phyloP scores from a whole-genome alignment of 805 yeast species.

The Ogataea methylovora region DNA sequence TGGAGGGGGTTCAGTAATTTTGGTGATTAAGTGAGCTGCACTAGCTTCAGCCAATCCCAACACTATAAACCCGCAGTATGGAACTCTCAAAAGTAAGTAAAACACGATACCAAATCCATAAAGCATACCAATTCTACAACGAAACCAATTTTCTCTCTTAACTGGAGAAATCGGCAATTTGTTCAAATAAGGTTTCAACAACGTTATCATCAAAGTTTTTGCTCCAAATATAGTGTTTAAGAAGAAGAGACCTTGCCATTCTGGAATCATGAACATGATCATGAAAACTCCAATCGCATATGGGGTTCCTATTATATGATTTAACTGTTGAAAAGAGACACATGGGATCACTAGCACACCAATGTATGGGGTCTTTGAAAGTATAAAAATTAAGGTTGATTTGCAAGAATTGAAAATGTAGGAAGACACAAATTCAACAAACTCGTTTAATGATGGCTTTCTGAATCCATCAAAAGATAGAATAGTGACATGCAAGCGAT shows the following conservation, averaged over 20 bases:
- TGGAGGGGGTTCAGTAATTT: conserved; percentile 42
- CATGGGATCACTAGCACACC: conserved; percentile 36
- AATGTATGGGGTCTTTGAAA: conserved; percentile 33
- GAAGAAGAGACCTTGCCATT: conserved; percentile 26
- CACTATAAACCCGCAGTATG: conserved; percentile 37
- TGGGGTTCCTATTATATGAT: conserved; percentile 37
- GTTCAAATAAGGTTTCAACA: conserved; percentile 43
- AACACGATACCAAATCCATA: conserved; percentile 48
- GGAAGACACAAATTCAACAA: conserved; percentile 15
- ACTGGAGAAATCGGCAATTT: conserved; percentile 34
- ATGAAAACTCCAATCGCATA: conserved; percentile 32
- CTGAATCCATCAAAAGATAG: not conserved
- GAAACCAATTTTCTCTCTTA: conserved; percentile 42
- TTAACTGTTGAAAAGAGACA: conserved; percentile 35
- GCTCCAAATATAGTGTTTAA: conserved; percentile 41
- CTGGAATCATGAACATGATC: conserved; percentile 29
- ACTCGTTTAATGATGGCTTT: conserved; percentile 2
- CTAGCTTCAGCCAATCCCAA: conserved; percentile 48
- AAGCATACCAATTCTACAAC: conserved; percentile 45
- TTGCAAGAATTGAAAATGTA: conserved; percentile 21
- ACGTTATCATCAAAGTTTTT: conserved; percentile 34
- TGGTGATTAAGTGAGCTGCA: conserved; percentile 46
- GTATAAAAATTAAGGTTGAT: conserved; percentile 24
- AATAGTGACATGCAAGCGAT: too few species aligned
- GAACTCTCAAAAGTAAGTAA: conserved; percentile 34